These are phyloP conservation scores for Tetracladium maxilliforme DNA, from an alignment of 2,329 filamentous ascomycete species.

Conservation along the genomic window DNA sequence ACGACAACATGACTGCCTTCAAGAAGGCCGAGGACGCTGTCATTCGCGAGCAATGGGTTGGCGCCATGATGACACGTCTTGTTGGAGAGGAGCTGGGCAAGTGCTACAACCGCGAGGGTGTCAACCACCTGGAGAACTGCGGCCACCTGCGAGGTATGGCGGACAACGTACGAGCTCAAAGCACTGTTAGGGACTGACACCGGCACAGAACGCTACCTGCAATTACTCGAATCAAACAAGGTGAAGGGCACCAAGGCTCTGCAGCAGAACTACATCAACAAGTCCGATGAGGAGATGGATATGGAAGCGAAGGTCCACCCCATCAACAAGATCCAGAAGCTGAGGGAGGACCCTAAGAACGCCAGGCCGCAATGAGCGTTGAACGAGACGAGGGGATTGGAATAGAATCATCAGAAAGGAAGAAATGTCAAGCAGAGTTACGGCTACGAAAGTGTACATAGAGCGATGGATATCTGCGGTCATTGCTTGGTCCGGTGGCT, in stretches of 20 bases:
- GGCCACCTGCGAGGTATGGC: conserved; percentile 63
- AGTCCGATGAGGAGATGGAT: too few species aligned
- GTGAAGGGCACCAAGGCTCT: conserved; percentile 68
- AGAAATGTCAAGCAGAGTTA: too few species aligned
- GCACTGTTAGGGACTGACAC: conserved; percentile 4
- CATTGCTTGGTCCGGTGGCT: too few species aligned
- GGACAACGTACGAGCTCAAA: neutral
- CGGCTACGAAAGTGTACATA: too few species aligned
- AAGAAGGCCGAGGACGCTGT: conserved; percentile 75
- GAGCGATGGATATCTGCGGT: too few species aligned
- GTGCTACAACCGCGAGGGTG: conserved; percentile 72
- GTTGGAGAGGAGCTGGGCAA: conserved; percentile 73
- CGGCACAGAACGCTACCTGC: conserved; percentile 57
- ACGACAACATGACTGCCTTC: conserved; percentile 65
- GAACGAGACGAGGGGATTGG: too few species aligned
- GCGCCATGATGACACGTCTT: conserved; percentile 75
- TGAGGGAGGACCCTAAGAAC: conserved; percentile 14
- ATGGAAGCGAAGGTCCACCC: conserved; percentile 12
- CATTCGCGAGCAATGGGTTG: conserved; percentile 77
- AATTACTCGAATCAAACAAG: conserved; percentile 62
- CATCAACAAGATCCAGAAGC: conserved; percentile 16
- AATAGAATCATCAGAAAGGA: too few species aligned
- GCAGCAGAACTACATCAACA: conserved; percentile 59
- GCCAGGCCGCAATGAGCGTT: conserved; percentile 1
- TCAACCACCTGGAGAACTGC: conserved; percentile 83